These are phyloP conservation scores for Chaetomium globosum DNA, from an alignment of 2,329 filamentous ascomycete genomes.

Conservation along the genomic window DNA sequence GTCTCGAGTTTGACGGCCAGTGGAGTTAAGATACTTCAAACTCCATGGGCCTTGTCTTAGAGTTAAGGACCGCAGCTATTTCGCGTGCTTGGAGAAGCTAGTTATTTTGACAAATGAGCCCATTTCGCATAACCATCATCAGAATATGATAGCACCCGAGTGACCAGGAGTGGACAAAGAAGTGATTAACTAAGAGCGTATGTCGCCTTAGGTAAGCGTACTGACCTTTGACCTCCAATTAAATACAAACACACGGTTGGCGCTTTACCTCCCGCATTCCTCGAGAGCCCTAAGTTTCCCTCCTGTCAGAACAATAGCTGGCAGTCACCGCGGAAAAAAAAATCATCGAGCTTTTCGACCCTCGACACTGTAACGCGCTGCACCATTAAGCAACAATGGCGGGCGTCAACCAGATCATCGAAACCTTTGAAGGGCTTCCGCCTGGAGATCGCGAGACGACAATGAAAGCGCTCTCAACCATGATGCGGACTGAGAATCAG, in stretches of 20 bases:
- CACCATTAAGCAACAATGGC: background rate
- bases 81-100: too few species aligned
- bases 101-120: background rate
- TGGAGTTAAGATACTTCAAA: background rate
- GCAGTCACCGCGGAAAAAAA: background rate
- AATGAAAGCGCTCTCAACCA: constrained; percentile 8
- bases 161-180: too few species aligned
- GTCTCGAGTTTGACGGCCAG: constrained; percentile 14
- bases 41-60: too few species aligned
- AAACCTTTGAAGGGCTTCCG: background rate
- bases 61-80: too few species aligned
- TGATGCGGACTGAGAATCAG: constrained; percentile 16
- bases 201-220: too few species aligned
- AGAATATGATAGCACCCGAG: too few species aligned
- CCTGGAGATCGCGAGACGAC: constrained; percentile 16
- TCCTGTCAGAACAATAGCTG: too few species aligned
- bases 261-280: too few species aligned
- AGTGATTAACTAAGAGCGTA: too few species aligned
- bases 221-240: too few species aligned
- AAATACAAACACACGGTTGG: too few species aligned
- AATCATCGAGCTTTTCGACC: background rate
- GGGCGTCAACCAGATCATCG: background rate
- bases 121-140: background rate
- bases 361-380: background rate
- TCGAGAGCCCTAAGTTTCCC: too few species aligned